Base-by-base conservation (phyloP, 441 rosid species). In the Biscutella auriculata region DNA sequence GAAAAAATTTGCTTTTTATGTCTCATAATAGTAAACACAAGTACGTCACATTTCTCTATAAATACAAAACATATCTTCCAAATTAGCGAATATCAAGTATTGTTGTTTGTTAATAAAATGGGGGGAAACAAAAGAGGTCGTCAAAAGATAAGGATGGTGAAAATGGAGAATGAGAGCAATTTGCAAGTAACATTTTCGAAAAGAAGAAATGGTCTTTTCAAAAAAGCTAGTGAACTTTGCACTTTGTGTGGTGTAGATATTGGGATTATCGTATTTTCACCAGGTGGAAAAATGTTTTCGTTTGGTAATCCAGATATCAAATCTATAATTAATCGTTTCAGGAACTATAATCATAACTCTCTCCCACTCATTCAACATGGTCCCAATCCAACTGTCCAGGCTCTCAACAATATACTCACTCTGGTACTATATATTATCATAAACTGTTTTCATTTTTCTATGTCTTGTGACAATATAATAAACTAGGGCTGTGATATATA, bases 241-340 rank as follows among this genome's bases (percentile, higher is more conserved):
- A 59, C 45, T 0, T 46, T 46, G 12, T 46, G 63, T 59, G 15
- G 35, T 34, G 36, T 10, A 26, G 12, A 48, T 2, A 46, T 59
- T 5, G 54, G 63, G 35, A 5, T 59, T 6, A 15, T 59, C 11
- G 35, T 59, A 12, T 46, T 59, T 46, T 46, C 63, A 11, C 63
- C 54, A 2, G 3, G 16, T 26, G 1, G 2, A 8, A 46, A 59
- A 59, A 17, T 2, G 0, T 59, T 46, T 26, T 25, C 54, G 11
- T 58, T 58, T 15, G 45, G 54, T 3, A 59, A 3, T 35, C 54
- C 54, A 15, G 7, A 59, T 59, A 10, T 59, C 26, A 35, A 6
- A 59, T 46, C 9, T 25, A 28, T 59, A 15, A 0, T 59, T 9
- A 1, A 59, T 1, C 8, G 9, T 35, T 59, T 59, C 6, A 5